Evolutionary conservation across 805 yeast genomes (phyloP).

Genomic region (Candida schatavii): DNA sequence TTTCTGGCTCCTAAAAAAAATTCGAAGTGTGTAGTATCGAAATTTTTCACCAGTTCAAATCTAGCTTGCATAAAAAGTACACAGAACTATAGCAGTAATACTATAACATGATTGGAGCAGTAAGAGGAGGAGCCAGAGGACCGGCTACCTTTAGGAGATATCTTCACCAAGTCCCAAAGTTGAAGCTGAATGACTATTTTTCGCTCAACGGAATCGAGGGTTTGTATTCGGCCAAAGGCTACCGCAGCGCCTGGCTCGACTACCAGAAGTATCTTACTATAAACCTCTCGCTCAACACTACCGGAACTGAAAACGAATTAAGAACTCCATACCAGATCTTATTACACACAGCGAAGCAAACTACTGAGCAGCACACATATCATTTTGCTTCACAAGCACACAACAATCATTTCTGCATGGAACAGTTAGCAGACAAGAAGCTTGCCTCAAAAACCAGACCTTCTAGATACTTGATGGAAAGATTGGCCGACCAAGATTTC

Average conservation of each 20-base stretch:
- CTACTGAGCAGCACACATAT: slow-evolving; percentile 67
- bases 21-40: too few species aligned
- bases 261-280: slow-evolving; percentile 68
- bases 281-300: slow-evolving; percentile 59
- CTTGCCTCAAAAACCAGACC: slow-evolving; percentile 35
- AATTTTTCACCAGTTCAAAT: too few species aligned
- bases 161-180: slow-evolving; percentile 63
- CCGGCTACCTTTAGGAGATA: slow-evolving; percentile 22
- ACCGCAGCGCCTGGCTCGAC: slow-evolving; percentile 73
- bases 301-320: slow-evolving; percentile 78
- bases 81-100: too few species aligned
- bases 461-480: slow-evolving; percentile 36
- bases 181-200: slow-evolving; percentile 41
- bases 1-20: too few species aligned
- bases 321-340: slow-evolving; percentile 71
- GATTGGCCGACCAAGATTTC: slow-evolving; percentile 32
- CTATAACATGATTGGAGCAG: too few species aligned
- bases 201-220: slow-evolving; percentile 56
- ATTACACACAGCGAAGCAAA: slow-evolving; percentile 61
- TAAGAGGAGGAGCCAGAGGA: too few species aligned
- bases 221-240: slow-evolving; percentile 62
- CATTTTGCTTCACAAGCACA: slow-evolving; percentile 89
- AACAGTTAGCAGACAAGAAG: slow-evolving; percentile 46
- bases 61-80: too few species aligned
- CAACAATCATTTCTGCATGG: slow-evolving; percentile 86